Evolutionary conservation across 2,329 filamentous ascomycete genomes (phyloP), one percentile per base, ranked within the genome.

Genomic region (Diaporthe australafricana): DNA sequence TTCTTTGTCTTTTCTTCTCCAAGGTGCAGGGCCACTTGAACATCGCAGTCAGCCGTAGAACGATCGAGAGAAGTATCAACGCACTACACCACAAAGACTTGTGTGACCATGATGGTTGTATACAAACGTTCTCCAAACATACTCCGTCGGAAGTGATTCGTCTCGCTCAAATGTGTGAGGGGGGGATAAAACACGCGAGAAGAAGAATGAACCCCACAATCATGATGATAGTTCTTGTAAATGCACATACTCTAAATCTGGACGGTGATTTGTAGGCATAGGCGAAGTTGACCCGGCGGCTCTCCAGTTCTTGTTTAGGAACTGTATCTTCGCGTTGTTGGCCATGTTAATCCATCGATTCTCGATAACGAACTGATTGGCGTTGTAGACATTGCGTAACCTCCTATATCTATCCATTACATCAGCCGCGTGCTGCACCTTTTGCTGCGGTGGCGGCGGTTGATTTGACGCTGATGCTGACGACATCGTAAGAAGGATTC

Each of bases 171-270:
- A 35, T 1, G 22, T 11, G 9, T 12, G 12, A 32, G 6, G n/a
- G 14, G 48, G 22, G 40, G 14, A 8, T 25, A 20, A 14, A 50
- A 5, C 8, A 27, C 12, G 38, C 25, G 6, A 30, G 14, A 17
- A 1, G n/a, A 35, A 17, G 4, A 8, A 14, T 2, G 2, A 6
- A 1, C 20, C 16, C 14, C 57, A 35, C 20, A 42, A 2, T 16
- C 20, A 6, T 30, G 14, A n/a, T 22, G 5, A 11, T 12, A 17
- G 16, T 8, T 38, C 22, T 65, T 38, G 55, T 14, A 35, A 12
- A 50, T 63, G 60, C 2, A 50, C 60, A 48, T 20, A 65, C 45
- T 8, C 9, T 50, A 65, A 20, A 65, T 65, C 42, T 25, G 60
- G 60, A 5, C 42, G 60, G 38, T 65, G 42, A 1, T 7, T 5